Conservation (phyloP, 2,329 filamentous ascomycete species). For the Beauveria asiatica region DNA sequence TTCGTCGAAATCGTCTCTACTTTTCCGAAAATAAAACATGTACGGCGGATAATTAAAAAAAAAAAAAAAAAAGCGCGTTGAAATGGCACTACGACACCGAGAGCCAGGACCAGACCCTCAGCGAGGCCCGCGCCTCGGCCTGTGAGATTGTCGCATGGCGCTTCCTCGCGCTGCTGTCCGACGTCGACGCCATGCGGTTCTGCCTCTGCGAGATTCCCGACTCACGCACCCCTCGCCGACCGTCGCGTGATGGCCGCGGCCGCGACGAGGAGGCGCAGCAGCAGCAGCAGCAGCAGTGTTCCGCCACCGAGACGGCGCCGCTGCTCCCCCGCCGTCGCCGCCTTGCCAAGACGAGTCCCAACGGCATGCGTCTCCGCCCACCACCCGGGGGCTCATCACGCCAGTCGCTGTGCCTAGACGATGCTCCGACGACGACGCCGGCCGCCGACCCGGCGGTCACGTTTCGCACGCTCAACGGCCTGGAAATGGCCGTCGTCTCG, state of each 20-base stretch:
- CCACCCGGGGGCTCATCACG: neutral
- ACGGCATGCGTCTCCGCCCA: constrained; percentile 26
- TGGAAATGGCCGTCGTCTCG: constrained; percentile 77
- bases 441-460: constrained; percentile 53
- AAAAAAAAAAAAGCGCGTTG: constrained; percentile 45
- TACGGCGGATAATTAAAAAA: no score
- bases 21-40: no score
- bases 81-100: constrained; percentile 65
- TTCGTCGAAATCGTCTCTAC: no score
- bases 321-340: neutral
- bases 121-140: constrained; percentile 60
- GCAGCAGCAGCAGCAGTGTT: constrained; percentile 25
- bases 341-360: neutral
- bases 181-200: constrained; percentile 65
- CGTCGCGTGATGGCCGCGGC: constrained; percentile 4
- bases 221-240: constrained; percentile 3
- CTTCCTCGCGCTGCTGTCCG: constrained; percentile 61
- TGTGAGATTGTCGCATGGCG: constrained; percentile 79
- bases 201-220: constrained; percentile 64
- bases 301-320: neutral
- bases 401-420: constrained; percentile 40
- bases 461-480: constrained; percentile 73
- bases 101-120: constrained; percentile 55
- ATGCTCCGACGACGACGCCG: constrained; percentile 44
- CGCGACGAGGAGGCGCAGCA: constrained; percentile 39